Evolutionary conservation across 306 rosid species (phyloP).

Genomic region (Spatholobus suberectus): DNA sequence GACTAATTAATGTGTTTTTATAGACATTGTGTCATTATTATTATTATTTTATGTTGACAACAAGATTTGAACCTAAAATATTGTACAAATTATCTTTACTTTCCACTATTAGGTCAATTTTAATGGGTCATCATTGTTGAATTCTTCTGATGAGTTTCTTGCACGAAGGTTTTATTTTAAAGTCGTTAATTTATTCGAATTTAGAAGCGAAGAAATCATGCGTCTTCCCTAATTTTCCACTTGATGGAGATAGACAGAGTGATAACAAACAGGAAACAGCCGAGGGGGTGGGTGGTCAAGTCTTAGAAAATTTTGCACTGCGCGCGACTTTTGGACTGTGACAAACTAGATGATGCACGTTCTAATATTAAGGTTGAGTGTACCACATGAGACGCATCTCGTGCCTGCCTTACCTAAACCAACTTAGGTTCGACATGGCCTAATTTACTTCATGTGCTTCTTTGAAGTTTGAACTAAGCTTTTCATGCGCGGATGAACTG

Average conservation of each 20-base stretch:
- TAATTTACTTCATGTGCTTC: constrained; percentile 27
- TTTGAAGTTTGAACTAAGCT: not conserved
- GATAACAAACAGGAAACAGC: constrained; percentile 5
- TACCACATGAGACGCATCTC: constrained; percentile 51
- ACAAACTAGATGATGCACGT: constrained; percentile 30
- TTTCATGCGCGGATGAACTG: not conserved
- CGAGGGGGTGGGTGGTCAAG: constrained; percentile 18
- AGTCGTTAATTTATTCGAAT: not conserved
- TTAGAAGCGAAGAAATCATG: not conserved
- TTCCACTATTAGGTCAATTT: too few relatives aligned
- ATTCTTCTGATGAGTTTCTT: not conserved
- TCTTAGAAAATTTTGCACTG: constrained; percentile 26
- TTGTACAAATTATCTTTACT: too few relatives aligned
- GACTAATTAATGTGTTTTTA: too few relatives aligned
- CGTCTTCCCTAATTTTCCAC: not conserved
- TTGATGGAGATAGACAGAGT: constrained; percentile 19
- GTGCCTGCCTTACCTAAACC: constrained; percentile 46
- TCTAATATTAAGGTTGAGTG: constrained; percentile 51
- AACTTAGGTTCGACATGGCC: constrained; percentile 34
- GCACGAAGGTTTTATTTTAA: constrained; percentile 1
- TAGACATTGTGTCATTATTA: too few relatives aligned
- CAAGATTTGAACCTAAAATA: too few relatives aligned
- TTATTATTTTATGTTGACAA: too few relatives aligned
- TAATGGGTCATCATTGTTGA: too few relatives aligned
- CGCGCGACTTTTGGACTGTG: constrained; percentile 23